Base-by-base conservation (phyloP, 108 stramenopile species). In the Fragilaria crotonensis region DNA sequence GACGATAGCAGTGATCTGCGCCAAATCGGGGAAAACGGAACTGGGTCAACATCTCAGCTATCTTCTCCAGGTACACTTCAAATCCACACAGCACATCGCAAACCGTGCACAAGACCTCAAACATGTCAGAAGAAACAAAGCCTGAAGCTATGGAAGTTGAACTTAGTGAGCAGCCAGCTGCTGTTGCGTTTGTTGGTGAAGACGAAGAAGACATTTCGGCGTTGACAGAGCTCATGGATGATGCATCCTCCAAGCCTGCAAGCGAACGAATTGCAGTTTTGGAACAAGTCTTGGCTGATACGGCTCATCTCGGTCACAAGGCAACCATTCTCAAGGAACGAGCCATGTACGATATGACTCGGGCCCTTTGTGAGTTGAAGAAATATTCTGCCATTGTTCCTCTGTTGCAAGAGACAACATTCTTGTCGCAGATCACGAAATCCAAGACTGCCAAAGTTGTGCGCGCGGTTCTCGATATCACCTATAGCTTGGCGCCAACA, bases 381-480 rank as follows among this genome's bases (percentile, higher is more conserved):
- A 68, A 85, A 21, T 88, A 90, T 55, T 68, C 80, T 22, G 75
- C 78, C 26, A 80, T 99, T 20, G 89, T 94, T n/a, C 63, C 62
- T 18, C 89, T 99, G 14, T 78, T 99, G 45, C 80, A 79, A 9
- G 73, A 77, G 22, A 45, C 53, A 5, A 77, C 72, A 2, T 96
- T 97, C 62, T 98, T 99, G 63, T 69, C 56, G 5, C 68, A 71
- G 33, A 71, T 98, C 48, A 96, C 96, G 66, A 98, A 98, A 81
- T 97, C 99, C 36, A 95, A 96, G 65, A 92, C 89, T 29, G 99
- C 99, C 65, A 98, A 98, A 80, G 93, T 99, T 14, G 96, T 93
- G 17, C 81, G 91, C n/a, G 79, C 83, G 49, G 82, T 98, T n/a
- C 72, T 99, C 21, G 97, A 99, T 48, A 83, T 95, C 58, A 95